These are phyloP conservation scores for Spathaspora girioi DNA, from an alignment of 805 yeast genomes.

Conservation along the genomic window DNA sequence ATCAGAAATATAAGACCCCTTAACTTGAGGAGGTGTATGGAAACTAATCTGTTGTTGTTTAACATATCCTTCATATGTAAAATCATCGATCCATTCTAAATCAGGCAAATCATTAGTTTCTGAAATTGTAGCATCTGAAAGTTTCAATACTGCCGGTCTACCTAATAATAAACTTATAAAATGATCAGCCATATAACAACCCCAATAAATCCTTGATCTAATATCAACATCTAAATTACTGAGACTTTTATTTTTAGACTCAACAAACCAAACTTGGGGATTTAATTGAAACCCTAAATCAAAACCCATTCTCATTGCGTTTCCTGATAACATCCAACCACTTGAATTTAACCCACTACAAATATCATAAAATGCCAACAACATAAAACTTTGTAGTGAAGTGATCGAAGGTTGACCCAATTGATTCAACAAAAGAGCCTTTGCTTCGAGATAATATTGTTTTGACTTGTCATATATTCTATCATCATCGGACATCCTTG, in stretches of 20 bases:
- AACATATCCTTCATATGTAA: conserved; percentile 31
- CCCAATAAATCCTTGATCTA: conserved; percentile 63
- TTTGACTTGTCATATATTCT: conserved; percentile 38
- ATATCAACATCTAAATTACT: conserved; percentile 53
- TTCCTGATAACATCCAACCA: conserved; percentile 63
- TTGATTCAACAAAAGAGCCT: conserved; percentile 35
- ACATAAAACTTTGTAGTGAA: conserved; percentile 54
- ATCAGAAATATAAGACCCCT: conserved; percentile 34
- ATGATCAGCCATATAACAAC: conserved; percentile 62
- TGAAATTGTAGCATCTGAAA: conserved; percentile 57
- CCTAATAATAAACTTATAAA: conserved; percentile 58
- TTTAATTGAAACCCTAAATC: conserved; percentile 62
- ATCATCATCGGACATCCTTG: conserved; percentile 45
- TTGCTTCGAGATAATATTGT: conserved; percentile 46
- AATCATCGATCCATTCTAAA: conserved; percentile 60
- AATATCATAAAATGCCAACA: conserved; percentile 58
- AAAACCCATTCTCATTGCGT: conserved; percentile 61
- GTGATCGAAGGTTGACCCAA: conserved; percentile 49
- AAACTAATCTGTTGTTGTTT: conserved; percentile 12
- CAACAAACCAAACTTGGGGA: conserved; percentile 56
- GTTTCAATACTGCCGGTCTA: conserved; percentile 51
- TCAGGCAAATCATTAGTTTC: conserved; percentile 60
- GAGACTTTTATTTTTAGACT: conserved; percentile 29
- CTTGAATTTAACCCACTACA: conserved; percentile 55
- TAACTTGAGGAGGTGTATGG: conserved; percentile 6